A percentile compares a stretch with the other conserved stretches of the same genome.
Evolutionary conservation across 2,329 filamentous ascomycete genomes (phyloP).

Genomic region (Alternaria sp.): DNA sequence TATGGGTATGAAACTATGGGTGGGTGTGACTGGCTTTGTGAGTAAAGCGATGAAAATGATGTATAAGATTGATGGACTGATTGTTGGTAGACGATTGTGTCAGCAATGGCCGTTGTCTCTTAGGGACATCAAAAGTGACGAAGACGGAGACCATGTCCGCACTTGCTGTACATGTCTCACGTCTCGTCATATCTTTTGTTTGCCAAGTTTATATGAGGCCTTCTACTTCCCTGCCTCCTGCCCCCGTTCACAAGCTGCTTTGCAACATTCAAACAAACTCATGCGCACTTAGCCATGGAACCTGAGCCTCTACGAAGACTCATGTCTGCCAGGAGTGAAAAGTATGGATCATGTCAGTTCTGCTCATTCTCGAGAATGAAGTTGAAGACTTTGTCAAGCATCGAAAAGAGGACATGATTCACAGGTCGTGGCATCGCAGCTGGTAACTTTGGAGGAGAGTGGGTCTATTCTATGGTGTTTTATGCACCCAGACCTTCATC

Average conservation of each 20-base stretch:
- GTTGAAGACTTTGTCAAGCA: background rate
- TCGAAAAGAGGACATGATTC: background rate
- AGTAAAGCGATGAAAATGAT: background rate
- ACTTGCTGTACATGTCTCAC: background rate
- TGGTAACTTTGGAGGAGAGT: no score
- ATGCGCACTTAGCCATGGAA: background rate
- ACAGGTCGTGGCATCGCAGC: background rate
- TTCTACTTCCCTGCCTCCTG: background rate
- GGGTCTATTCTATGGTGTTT: background rate
- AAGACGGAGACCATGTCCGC: background rate
- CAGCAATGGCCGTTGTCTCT: background rate
- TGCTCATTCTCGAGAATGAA: no score
- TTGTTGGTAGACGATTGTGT: background rate
- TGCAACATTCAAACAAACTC: background rate
- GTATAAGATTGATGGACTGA: background rate
- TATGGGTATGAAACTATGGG: background rate
- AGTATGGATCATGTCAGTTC: background rate
- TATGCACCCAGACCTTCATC: background rate
- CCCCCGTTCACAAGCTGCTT: background rate
- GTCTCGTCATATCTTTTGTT: background rate
- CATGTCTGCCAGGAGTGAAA: background rate
- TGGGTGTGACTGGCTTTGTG: background rate
- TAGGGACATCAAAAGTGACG: background rate
- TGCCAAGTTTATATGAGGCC: background rate
- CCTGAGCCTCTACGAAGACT: background rate